Base-by-base conservation (phyloP, 2,329 filamentous ascomycete species). In the Paraphoma chrysanthemicola region DNA sequence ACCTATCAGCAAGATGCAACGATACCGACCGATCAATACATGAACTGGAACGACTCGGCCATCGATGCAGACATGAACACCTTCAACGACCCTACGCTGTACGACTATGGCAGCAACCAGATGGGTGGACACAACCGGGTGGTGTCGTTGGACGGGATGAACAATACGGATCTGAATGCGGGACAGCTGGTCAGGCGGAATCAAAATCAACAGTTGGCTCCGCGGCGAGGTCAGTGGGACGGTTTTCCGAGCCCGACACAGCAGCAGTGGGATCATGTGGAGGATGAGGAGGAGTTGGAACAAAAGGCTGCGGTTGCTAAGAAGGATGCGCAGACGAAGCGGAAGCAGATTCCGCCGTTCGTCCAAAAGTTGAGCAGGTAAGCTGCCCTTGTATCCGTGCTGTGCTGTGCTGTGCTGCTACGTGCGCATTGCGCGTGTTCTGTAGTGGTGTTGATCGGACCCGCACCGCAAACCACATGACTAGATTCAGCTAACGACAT, bases 291-390 rank as follows among this genome's bases (percentile, higher is more conserved):
- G 60, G 83, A 90, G 52, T 79, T 97, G 58, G 92, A 96, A 72
- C 87, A 90, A 73, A 88, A 88, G 77, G 93, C 93, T 18, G 84
- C 89, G 62, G 82, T 90, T 59, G 93, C 93, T 8, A 97, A 96
- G 81, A 87, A 89, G 72, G 95, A 98, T 56, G 90, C 93, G 0
- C 90, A 93, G 74, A 85, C 89, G 14, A 98, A 97, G 78, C 85
- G 93, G 69, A 98, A 98, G 78, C 91, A 96, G 71, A 98, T 99
- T 10, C 94, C 95, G 0, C 94, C 95, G 0, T 99, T 99, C 81
- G 93, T 99, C 43, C 93, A 97, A 77, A 99, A 99, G 75, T 80
- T 99, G 53, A 96, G 93, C 87, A 98, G 94, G 94, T 96, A 81
- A 80, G 86, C 71, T 28, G 12, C 11, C 16, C 18, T 36, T 44